Evolutionary conservation across 352 stramenopile species (phyloP).

Genomic region (Globisporangium heterothallicum): DNA sequence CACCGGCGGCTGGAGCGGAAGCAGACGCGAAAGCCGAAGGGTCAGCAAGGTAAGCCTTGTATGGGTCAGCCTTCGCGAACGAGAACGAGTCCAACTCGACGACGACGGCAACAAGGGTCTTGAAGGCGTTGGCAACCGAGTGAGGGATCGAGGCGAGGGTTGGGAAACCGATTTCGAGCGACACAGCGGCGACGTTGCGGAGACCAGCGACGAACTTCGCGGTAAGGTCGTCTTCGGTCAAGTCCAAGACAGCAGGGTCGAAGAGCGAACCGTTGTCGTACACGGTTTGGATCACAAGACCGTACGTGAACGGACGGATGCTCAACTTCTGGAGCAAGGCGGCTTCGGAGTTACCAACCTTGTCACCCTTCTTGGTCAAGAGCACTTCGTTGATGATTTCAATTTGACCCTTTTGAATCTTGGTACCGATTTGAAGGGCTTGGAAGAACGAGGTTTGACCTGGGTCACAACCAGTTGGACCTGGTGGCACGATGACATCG

Average conservation of each 20-base stretch:
- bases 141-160: constrained; percentile 98
- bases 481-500: constrained; percentile 96
- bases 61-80: constrained; percentile 96
- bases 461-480: constrained; percentile 98
- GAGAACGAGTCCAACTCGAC: constrained; percentile 95
- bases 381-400: constrained; percentile 98
- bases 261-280: constrained; percentile 99
- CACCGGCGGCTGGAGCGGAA: constrained; percentile 75
- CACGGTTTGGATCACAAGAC: constrained; percentile 94
- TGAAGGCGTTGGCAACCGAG: constrained; percentile 99
- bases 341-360: constrained; percentile 98
- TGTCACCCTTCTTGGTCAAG: constrained; percentile 93
- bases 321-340: constrained; percentile 98
- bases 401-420: constrained; percentile 99
- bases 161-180: constrained; percentile 93
- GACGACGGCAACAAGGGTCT: constrained; percentile 94
- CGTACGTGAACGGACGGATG: constrained; percentile 99
- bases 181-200: constrained; percentile 93
- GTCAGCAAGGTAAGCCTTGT: constrained; percentile 95
- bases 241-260: constrained; percentile 97
- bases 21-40: constrained; percentile 91
- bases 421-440: constrained; percentile 97
- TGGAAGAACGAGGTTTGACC: constrained; percentile 99
- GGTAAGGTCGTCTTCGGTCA: constrained; percentile 96
- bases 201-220: constrained; percentile 95